Conservation (phyloP, 768 basidiomycete species). For the Antrodiella citrinella region DNA sequence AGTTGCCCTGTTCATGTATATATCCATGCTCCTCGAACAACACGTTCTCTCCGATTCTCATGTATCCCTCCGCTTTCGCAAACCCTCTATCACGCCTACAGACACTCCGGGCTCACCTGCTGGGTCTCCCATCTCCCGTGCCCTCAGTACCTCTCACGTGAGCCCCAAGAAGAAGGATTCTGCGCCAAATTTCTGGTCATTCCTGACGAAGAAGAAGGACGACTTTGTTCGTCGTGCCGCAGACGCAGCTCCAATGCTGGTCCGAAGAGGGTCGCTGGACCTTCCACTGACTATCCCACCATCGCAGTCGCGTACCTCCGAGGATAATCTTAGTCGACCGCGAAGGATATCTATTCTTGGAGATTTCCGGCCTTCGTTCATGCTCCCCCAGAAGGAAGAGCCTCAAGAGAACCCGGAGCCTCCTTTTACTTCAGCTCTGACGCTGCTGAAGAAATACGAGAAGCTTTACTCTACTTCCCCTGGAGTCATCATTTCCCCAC, state of each 20-base stretch:
- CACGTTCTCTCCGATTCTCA: slow-evolving; percentile 43
- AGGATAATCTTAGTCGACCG: slow-evolving; percentile 15
- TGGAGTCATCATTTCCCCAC: slow-evolving; percentile 39
- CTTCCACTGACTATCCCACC: slow-evolving; percentile 16
- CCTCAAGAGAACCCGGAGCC: not conserved
- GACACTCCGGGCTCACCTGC: slow-evolving; percentile 3
- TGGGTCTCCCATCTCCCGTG: slow-evolving; percentile 6
- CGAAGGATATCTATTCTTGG: slow-evolving; percentile 32
- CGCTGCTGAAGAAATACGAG: slow-evolving; percentile 31
- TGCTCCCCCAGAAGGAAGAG: slow-evolving; percentile 2
- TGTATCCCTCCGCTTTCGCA: slow-evolving; percentile 38
- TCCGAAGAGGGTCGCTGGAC: slow-evolving; percentile 35
- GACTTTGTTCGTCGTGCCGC: slow-evolving; percentile 21
- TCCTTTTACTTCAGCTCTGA: slow-evolving; percentile 32
- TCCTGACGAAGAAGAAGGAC: slow-evolving; percentile 30
- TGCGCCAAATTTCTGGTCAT: slow-evolving; percentile 26
- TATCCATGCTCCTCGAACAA: slow-evolving; percentile 56
- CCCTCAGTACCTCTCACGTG: slow-evolving; percentile 13
- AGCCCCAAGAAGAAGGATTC: slow-evolving; percentile 17
- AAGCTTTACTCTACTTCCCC: slow-evolving; percentile 45
- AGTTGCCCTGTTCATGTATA: slow-evolving; percentile 43
- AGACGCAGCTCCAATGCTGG: slow-evolving; percentile 18
- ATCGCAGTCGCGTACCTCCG: slow-evolving; percentile 20
- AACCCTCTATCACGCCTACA: slow-evolving; percentile 20
- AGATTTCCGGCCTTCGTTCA: slow-evolving; percentile 8